Evolutionary conservation across 2,329 filamentous ascomycete genomes (phyloP).

Genomic region (Cladosporium phlei): DNA sequence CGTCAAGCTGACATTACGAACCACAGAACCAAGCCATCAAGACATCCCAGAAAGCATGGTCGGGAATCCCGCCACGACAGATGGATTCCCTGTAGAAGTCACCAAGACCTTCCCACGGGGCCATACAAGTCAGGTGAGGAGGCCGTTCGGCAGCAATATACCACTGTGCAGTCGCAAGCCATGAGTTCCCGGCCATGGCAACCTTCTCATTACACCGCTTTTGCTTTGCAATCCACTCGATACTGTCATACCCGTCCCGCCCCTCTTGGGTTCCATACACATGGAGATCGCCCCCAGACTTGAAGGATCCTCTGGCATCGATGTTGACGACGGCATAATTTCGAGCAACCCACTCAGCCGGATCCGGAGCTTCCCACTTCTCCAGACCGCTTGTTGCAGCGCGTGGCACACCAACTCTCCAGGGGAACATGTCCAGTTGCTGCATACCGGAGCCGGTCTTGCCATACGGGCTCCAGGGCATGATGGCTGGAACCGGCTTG

Average conservation of each 20-base stretch:
- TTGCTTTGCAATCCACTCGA: slow-evolving; percentile 37
- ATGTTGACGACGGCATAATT: slow-evolving; percentile 29
- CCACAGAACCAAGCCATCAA: not conserved
- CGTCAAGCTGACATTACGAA: not conserved
- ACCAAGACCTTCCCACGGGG: slow-evolving; percentile 42
- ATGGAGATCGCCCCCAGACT: slow-evolving; percentile 31
- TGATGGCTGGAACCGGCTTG: not conserved
- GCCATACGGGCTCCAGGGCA: not conserved
- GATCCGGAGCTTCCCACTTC: not conserved
- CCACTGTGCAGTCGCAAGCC: slow-evolving; percentile 36
- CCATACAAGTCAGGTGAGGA: slow-evolving; percentile 39
- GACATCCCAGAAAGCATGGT: not conserved
- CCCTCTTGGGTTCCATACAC: slow-evolving; percentile 38
- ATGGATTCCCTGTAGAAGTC: slow-evolving; percentile 45
- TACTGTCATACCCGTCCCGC: slow-evolving; percentile 39
- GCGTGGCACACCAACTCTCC: not conserved
- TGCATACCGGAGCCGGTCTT: not conserved
- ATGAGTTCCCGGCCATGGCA: slow-evolving; percentile 42
- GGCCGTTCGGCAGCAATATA: slow-evolving; percentile 36
- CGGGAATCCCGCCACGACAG: slow-evolving; percentile 34
- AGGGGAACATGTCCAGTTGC: not conserved
- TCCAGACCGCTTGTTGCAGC: not conserved
- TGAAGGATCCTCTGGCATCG: slow-evolving; percentile 25
- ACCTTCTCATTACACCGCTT: slow-evolving; percentile 42
- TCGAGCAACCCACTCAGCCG: slow-evolving; percentile 21